Evolutionary conservation across 345 rosid genomes (phyloP).

Genomic region (Eutrema japonicum): DNA sequence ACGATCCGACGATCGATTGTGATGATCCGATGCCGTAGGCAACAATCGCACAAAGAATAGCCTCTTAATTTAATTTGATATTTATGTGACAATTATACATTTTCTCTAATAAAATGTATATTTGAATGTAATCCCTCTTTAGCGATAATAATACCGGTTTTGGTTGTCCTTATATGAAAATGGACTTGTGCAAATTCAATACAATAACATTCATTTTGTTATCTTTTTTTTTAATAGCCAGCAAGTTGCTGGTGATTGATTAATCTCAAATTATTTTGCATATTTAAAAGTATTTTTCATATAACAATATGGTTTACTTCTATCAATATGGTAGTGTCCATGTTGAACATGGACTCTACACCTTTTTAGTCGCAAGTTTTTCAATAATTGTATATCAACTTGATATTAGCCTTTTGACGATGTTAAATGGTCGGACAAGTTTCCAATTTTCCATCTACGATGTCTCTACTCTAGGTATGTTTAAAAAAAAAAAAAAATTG

Average conservation of each 20-base stretch:
- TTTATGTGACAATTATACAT: too few species aligned
- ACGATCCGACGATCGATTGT: too few species aligned
- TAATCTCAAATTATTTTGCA: constrained; percentile 4
- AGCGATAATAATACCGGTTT: too few species aligned
- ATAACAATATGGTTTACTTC: too few species aligned
- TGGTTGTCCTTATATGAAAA: background rate
- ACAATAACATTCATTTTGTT: background rate
- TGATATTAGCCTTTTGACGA: constrained; percentile 25
- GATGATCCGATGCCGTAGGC: too few species aligned
- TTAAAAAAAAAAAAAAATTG: too few species aligned
- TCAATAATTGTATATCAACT: constrained; percentile 16
- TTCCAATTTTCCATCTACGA: background rate
- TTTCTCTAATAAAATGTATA: too few species aligned
- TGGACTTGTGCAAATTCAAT: background rate
- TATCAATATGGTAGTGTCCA: constrained; percentile 2
- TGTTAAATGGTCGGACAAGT: constrained; percentile 24
- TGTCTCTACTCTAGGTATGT: too few species aligned
- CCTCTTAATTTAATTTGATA: too few species aligned
- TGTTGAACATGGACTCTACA: constrained; percentile 16
- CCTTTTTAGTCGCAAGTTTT: background rate
- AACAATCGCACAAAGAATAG: too few species aligned
- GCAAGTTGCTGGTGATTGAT: background rate
- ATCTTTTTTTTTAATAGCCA: background rate
- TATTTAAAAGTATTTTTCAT: background rate
- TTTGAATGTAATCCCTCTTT: too few species aligned